phyloP scores from a whole-genome alignment of 1,284 basidiomycete species.

The Pseudozyma sp. region DNA sequence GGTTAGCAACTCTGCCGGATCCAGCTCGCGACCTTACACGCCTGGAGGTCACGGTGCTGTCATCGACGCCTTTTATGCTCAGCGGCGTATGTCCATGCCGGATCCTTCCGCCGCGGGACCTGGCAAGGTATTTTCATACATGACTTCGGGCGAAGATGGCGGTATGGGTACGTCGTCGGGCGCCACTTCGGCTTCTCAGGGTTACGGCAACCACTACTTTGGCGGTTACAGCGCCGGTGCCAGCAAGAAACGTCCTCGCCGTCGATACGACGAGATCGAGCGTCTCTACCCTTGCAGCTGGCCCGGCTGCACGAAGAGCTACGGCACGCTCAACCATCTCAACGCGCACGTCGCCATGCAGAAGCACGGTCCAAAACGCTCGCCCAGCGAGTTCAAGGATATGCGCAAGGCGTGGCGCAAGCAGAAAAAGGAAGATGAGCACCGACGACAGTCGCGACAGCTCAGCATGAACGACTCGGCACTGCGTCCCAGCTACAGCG shows the following conservation, averaged over 20 bases:
- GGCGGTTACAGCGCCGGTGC: conserved; percentile 31
- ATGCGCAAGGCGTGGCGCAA: conserved; percentile 94
- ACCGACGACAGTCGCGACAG: conserved; percentile 49
- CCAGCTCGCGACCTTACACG: conserved; percentile 35
- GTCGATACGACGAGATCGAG: conserved; percentile 75
- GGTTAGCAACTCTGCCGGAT: conserved; percentile 4
- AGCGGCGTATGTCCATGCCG: conserved; percentile 49
- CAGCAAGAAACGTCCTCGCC: conserved; percentile 58
- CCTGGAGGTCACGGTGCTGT: conserved; percentile 16
- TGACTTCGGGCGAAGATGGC: conserved; percentile 44
- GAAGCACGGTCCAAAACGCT: conserved; percentile 85
- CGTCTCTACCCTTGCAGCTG: conserved; percentile 86
- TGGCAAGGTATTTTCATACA: conserved; percentile 57
- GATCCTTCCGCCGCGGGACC: conserved; percentile 14
- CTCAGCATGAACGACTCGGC: conserved; percentile 12
- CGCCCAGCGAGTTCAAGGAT: conserved; percentile 93
- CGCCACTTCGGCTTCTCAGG: conserved; percentile 16
- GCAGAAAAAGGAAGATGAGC: conserved; percentile 81
- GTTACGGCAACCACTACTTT: conserved; percentile 40
- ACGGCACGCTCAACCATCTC: conserved; percentile 88
- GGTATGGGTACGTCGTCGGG: conserved; percentile 13
- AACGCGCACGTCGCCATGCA: conserved; percentile 94
- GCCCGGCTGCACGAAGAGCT: conserved; percentile 83
- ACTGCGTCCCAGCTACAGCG: conserved; percentile 21
- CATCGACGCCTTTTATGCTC: conserved; percentile 26